Evolutionary conservation across 345 rosid species (phyloP).

Genomic region (Durio zibethinus): DNA sequence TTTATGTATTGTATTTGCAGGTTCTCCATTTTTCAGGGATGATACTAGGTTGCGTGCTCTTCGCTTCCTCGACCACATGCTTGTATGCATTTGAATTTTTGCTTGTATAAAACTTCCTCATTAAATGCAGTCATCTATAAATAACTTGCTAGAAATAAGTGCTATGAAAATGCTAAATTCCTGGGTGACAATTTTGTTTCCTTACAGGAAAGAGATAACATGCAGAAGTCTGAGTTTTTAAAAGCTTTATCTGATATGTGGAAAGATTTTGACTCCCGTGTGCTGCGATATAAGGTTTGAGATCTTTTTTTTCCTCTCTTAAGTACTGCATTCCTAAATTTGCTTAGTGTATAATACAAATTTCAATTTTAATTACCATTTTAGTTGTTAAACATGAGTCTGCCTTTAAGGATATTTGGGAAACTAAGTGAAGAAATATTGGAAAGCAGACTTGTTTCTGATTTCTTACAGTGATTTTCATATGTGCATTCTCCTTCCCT

Average conservation of each 20-base stretch:
- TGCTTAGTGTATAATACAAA: neutral
- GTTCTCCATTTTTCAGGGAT: constrained; percentile 79
- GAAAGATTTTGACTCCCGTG: constrained; percentile 98
- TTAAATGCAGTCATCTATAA: constrained; percentile 9
- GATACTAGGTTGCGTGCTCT: constrained; percentile 98
- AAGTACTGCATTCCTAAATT: neutral
- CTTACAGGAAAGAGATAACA: constrained; percentile 88
- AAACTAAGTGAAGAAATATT: neutral
- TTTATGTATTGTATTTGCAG: constrained; percentile 38
- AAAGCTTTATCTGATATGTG: constrained; percentile 98
- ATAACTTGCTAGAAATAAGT: constrained; percentile 2
- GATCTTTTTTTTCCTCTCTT: constrained; percentile 11
- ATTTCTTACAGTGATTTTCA: neutral
- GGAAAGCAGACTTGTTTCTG: constrained; percentile 6
- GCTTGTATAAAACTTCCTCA: constrained; percentile 13
- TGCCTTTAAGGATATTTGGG: neutral
- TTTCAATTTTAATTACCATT: neutral
- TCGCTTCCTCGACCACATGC: constrained; percentile 98
- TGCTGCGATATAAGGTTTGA: constrained; percentile 90
- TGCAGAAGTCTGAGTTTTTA: constrained; percentile 97
- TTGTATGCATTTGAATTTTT: constrained; percentile 56
- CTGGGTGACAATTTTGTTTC: constrained; percentile 16
- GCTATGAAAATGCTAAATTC: constrained; percentile 2
- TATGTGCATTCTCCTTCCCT: neutral
- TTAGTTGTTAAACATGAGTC: neutral